Evolutionary conservation across 2,329 filamentous ascomycete genomes (phyloP).

Genomic region (Fusarium sp.): DNA sequence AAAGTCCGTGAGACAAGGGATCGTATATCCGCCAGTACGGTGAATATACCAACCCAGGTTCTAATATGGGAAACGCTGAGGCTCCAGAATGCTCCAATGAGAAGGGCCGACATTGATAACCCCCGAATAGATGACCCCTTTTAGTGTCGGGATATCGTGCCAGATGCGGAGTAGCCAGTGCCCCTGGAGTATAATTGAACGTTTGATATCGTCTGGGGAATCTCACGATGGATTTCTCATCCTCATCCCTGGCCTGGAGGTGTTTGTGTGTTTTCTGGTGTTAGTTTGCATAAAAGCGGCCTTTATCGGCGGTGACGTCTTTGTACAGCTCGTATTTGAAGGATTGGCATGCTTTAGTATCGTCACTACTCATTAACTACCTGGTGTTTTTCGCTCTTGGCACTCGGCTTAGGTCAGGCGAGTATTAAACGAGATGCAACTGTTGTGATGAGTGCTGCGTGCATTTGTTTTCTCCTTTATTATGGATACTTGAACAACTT

Average conservation of each 20-base stretch:
- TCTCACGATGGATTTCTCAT: constrained; percentile 1
- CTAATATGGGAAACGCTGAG: constrained; percentile 10
- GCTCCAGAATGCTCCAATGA: constrained; percentile 19
- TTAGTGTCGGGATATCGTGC: constrained; percentile 8
- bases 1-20: not conserved
- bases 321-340: constrained; percentile 1
- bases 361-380: not conserved
- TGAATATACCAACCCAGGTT: constrained; percentile 15
- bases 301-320: constrained; percentile 11
- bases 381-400: not conserved
- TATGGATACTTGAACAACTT: not conserved
- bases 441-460: not conserved
- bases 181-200: constrained; percentile 28
- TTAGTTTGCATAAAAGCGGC: not conserved
- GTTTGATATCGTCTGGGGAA: constrained; percentile 29
- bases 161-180: constrained; percentile 7
- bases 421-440: constrained; percentile 4
- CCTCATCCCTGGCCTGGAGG: not conserved
- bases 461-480: not conserved
- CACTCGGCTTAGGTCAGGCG: constrained; percentile 20
- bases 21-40: constrained; percentile 4
- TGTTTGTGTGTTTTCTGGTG: not conserved
- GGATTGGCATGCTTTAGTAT: constrained; percentile 8
- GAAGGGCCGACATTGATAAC: constrained; percentile 2
- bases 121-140: not conserved